These are phyloP conservation scores for Acanthamoeba healyi DNA, from an alignment of 208 protist species.

Conservation along the genomic window DNA sequence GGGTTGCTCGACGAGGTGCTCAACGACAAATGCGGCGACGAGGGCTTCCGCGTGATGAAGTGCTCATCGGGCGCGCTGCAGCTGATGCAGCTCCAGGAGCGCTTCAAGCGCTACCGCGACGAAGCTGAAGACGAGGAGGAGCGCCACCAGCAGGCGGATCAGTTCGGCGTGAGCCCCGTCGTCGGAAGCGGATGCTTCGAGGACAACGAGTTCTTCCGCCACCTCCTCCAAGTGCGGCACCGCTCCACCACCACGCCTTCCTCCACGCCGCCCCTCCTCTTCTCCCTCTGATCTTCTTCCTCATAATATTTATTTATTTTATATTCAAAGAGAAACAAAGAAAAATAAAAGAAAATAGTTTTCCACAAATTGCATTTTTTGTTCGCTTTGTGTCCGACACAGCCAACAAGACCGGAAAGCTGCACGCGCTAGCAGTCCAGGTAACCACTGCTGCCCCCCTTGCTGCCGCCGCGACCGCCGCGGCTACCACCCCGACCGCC, in stretches of 20 bases:
- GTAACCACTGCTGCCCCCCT: background rate
- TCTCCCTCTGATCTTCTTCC: background rate
- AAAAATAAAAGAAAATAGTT: background rate
- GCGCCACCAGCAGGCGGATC: background rate
- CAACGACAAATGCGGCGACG: background rate
- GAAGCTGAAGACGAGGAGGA: background rate
- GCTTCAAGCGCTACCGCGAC: slow-evolving; percentile 22
- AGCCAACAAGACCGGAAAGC: no score
- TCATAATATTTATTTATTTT: no score
- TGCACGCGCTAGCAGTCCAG: no score
- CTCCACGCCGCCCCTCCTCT: slow-evolving; percentile 9
- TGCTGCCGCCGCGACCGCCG: no score
- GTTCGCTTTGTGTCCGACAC: background rate
- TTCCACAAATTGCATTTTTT: background rate
- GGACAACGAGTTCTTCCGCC: slow-evolving; percentile 55
- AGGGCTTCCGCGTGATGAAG: background rate
- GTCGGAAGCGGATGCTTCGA: slow-evolving; percentile 54
- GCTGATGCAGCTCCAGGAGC: slow-evolving; percentile 32
- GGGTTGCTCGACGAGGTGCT: slow-evolving; percentile 49
- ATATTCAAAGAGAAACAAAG: no score
- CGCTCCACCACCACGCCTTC: background rate
- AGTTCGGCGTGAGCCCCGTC: background rate
- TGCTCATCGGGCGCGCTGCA: background rate
- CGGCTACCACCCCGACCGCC: no score
- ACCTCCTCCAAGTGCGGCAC: slow-evolving; percentile 14